phyloP scores from a whole-genome alignment of 139 green algal genomes.

The Coccomyxa sp. region DNA sequence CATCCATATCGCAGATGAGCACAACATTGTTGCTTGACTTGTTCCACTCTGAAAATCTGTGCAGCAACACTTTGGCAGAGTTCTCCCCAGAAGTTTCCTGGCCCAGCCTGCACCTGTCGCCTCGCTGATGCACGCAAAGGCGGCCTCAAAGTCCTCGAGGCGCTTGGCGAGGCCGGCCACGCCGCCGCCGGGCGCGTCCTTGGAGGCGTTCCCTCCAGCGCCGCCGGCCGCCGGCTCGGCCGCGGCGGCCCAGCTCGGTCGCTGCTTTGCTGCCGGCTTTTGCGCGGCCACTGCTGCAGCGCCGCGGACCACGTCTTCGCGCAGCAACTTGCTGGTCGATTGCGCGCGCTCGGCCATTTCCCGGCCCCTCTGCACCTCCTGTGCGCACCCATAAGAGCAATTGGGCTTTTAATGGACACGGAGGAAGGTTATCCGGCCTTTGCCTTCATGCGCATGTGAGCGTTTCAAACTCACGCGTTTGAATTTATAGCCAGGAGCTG shows the following conservation, averaged over 20 bases:
- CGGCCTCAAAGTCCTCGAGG: neutral
- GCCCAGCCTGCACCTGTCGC: neutral
- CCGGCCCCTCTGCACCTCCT: neutral
- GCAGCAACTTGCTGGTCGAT: neutral
- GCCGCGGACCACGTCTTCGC: neutral
- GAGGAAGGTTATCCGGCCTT: too few relatives aligned
- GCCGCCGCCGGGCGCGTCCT: too few relatives aligned
- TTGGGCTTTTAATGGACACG: too few relatives aligned
- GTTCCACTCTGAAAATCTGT: too few relatives aligned
- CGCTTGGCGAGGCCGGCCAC: neutral
- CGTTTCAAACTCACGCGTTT: too few relatives aligned
- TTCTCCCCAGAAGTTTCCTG: too few relatives aligned
- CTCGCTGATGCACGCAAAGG: neutral
- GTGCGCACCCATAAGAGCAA: neutral
- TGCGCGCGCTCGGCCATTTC: neutral
- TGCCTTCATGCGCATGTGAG: too few relatives aligned
- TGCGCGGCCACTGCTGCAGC: neutral
- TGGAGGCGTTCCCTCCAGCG: neutral
- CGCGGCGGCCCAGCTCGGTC: neutral
- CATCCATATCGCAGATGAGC: too few relatives aligned
- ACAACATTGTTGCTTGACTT: too few relatives aligned
- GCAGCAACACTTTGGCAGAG: too few relatives aligned
- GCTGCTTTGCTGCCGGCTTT: too few relatives aligned
- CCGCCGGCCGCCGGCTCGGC: neutral
- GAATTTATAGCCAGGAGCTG: too few relatives aligned